Conservation (phyloP, 2,329 filamentous ascomycete species). For the Penicillium sp. region DNA sequence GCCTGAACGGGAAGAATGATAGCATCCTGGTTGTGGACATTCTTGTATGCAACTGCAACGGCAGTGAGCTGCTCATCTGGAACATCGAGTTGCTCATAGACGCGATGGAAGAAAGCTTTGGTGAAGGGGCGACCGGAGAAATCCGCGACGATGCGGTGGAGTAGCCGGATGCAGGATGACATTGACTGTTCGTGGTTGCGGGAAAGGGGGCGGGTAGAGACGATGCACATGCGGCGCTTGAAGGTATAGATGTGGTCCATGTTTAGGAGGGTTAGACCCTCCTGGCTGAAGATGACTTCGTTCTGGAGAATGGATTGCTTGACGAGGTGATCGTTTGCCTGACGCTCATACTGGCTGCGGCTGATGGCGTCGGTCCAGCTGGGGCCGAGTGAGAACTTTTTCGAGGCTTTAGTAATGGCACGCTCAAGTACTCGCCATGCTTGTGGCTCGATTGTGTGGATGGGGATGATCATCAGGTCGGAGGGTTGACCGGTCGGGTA, state of each 20-base stretch:
- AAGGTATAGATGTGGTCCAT: constrained; percentile 47
- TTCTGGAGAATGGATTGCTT: constrained; percentile 45
- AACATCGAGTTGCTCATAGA: constrained; percentile 44
- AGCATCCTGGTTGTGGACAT: constrained; percentile 36
- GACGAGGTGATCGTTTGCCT: constrained; percentile 41
- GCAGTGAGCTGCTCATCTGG: constrained; percentile 35
- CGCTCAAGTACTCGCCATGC: constrained; percentile 33
- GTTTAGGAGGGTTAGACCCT: constrained; percentile 44
- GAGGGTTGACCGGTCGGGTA: constrained; percentile 38
- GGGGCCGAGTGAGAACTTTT: constrained; percentile 38
- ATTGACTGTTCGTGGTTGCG: constrained; percentile 34
- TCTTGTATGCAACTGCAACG: constrained; percentile 37
- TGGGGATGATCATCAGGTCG: constrained; percentile 40
- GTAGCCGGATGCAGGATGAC: constrained; percentile 39
- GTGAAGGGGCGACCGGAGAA: constrained; percentile 44
- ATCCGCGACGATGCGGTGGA: constrained; percentile 41
- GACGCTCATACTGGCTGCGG: constrained; percentile 35
- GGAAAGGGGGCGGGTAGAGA: constrained; percentile 32
- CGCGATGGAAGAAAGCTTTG: constrained; percentile 43
- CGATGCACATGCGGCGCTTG: constrained; percentile 42
- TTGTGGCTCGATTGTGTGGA: constrained; percentile 30
- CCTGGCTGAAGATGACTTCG: constrained; percentile 44
- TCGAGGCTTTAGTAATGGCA: constrained; percentile 36
- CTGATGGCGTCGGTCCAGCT: constrained; percentile 40
- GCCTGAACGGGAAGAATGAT: constrained; percentile 34